Conservation (phyloP, 257 asterid species). For the Solanum raphanifolium region DNA sequence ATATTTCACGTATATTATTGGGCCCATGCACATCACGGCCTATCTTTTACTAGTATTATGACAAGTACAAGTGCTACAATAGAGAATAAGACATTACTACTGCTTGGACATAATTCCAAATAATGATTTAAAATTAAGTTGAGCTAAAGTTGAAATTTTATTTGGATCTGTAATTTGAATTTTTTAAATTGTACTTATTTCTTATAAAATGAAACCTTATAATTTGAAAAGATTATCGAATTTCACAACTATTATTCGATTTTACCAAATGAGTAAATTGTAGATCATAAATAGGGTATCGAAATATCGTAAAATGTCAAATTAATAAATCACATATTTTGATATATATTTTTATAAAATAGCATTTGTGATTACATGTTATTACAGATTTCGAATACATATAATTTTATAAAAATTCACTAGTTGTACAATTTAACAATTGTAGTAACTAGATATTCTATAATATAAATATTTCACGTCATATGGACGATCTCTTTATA, state of each 20-base stretch:
- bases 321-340: neutral
- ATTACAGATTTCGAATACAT: too few species aligned
- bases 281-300: neutral
- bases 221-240: neutral
- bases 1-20: too few species aligned
- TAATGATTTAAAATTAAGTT: neutral
- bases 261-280: fast-evolving
- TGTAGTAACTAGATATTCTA: too few species aligned
- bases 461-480: neutral
- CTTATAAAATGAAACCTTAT: neutral
- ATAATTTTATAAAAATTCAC: too few species aligned
- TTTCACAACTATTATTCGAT: neutral
- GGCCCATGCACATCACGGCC: too few species aligned
- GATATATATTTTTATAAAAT: too few species aligned
- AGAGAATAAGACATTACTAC: neutral
- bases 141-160: neutral
- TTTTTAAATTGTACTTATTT: neutral
- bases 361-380: too few species aligned
- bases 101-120: neutral
- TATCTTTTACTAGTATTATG: too few species aligned
- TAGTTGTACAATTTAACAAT: neutral
- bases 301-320: neutral
- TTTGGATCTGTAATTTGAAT: fast-evolving
- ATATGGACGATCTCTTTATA: neutral
- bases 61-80: neutral